Base-by-base conservation (phyloP, 805 yeast species). In the Wickerhamiella brachini region DNA sequence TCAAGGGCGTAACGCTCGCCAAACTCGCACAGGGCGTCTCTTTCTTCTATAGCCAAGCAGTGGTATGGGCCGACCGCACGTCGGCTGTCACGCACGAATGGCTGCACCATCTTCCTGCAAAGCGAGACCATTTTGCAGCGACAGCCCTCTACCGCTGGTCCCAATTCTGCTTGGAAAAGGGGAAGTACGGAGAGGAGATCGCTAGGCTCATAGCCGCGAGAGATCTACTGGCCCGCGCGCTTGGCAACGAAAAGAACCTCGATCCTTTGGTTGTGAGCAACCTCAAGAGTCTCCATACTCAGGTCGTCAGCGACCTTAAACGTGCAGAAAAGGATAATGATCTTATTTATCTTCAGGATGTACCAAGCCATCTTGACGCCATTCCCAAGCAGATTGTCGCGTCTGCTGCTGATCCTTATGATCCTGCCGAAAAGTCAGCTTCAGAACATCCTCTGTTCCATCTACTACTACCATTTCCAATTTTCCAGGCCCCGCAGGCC, bases 311-410 rank as follows among this genome's bases (percentile, higher is more conserved):
- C 1, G 70, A 73, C 1, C 59, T 81, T 9, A 65, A 70, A 17
- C 69, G 75, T 2, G 78, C 89, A 0, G 87, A 83, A 56, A 74
- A 80, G 56, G 96, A 88, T 56, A 88, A 88, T 62, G 89, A 87
- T 59, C 69, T 87, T 57, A 80, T 89, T 5, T 85, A 86, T 63
- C 66, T 85, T 41, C 81, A 83, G 52, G 67, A 70, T 1, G 79
- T 86, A 0, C 94, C 95, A 0, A 45, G 24, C 49, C 57, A 41
- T 41, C 50, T 31, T 5, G 38, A 22, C 53, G 59, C 51, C 67
- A 68, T 0, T 51, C 55, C 15, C 59, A 66, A 4, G 23, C 24
- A 10, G 24, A 12, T 41, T 5, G 24, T 20, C 5, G 44, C 24
- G 6, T 18, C 44, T 8, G 44, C 44, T 4, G 20, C 6, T 20